Evolutionary conservation across 352 stramenopile genomes (phyloP).

Genomic region (Phytopythium ostracodes): DNA sequence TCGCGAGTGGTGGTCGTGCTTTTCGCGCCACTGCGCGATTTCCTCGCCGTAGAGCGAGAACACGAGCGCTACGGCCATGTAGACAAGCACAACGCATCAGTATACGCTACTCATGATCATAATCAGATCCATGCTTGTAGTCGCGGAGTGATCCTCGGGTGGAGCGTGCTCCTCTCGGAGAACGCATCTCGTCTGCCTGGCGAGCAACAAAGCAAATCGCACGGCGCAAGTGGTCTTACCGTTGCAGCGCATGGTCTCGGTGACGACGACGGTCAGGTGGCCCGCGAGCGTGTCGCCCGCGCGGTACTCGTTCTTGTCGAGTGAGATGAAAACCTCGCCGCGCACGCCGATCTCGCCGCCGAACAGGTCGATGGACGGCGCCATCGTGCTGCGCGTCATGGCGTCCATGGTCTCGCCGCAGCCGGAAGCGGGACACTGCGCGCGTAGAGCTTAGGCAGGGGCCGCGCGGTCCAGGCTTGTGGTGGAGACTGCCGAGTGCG

Average conservation of each 20-base stretch:
- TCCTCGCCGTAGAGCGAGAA: constrained; percentile 58
- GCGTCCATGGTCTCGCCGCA: not conserved
- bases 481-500: not conserved
- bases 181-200: not conserved
- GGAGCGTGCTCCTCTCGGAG: too few species aligned
- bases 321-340: constrained; percentile 49
- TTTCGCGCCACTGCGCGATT: constrained; percentile 64
- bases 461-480: not conserved
- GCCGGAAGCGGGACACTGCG: not conserved
- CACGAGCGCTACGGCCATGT: constrained; percentile 33
- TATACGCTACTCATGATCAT: not conserved
- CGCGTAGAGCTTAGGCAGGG: too few species aligned
- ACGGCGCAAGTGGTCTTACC: constrained; percentile 24
- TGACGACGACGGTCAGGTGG: constrained; percentile 47
- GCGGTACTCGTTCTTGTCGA: constrained; percentile 59
- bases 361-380: constrained; percentile 18
- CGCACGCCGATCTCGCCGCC: constrained; percentile 60
- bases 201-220: too few species aligned
- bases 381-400: constrained; percentile 1
- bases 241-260: constrained; percentile 47
- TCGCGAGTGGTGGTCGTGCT: constrained; percentile 54
- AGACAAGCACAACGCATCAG: not conserved
- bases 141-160: not conserved
- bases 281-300: constrained; percentile 53
- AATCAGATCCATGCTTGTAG: too few species aligned